Evolutionary conservation across 495 filamentous ascomycete species (phyloP), one percentile per base, ranked within the genome.

Genomic region (Aspergillus cristatus): DNA sequence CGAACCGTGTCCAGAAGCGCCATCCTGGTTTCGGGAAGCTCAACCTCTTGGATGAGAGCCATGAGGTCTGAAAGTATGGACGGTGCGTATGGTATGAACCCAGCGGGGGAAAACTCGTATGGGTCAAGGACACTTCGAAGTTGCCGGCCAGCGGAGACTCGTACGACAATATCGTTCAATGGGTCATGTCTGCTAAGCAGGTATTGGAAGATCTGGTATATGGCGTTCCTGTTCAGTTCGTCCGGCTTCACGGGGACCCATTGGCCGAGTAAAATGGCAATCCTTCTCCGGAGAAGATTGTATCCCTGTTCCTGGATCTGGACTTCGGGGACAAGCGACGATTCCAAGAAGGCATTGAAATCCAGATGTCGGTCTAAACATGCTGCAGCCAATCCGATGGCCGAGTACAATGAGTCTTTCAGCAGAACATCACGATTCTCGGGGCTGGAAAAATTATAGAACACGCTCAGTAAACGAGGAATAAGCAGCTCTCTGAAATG

Each of bases 381-480:
- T 4, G 84, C 70, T 0, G 89, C 84, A 0, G 91, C 79, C 26
- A 94, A 69, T 6, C 91, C 91, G 48, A 98, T 77, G 7, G 91
- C 87, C 29, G 84, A 88, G 48, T 98, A 98, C 2, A 95, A 75
- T 0, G 91, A 88, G 51, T 98, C 91, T 55, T 94, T 95, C 43
- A 83, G 72, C 12, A 90, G 65, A 3, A 96, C 74, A 44, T 89
- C 73, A 29, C 79, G 72, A 35, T 76, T 74, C 22, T 75, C 70
- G 14, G 64, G 64, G 25, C 46, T 75, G 34, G 81, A 76, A 37
- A 84, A 80, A 1, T 73, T 74, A 33, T 78, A 64, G 56, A 94
- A 94, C 34, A 94, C 87, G 8, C 68, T 69, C 40, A 95, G 57
- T 7, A 98, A 65, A 2, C 86, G 86, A 25, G 76, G 70, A 17